A percentile compares a stretch with the other conserved stretches of the same genome.
Conservation (phyloP, 164 flowering plant genomes). For the Tetracentron sinense region DNA sequence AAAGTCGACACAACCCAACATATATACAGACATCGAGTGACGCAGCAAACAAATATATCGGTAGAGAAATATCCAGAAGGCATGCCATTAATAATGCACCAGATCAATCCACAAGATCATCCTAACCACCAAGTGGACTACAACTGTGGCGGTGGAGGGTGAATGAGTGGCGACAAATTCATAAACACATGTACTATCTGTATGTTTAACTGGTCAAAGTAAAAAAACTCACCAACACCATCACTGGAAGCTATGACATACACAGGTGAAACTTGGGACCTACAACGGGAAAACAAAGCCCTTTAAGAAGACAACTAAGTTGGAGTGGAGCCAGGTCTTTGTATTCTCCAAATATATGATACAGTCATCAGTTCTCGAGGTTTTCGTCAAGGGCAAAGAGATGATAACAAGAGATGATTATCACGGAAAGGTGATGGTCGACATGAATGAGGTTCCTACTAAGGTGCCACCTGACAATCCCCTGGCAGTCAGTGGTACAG, state of each 20-base stretch:
- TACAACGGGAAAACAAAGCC: slow-evolving; percentile 71
- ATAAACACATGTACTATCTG: slow-evolving; percentile 70
- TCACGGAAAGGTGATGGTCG: slow-evolving; percentile 61
- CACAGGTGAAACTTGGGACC: slow-evolving; percentile 76
- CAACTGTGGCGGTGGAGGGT: slow-evolving; percentile 50
- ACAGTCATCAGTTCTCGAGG: slow-evolving; percentile 58
- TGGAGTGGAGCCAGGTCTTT: slow-evolving; percentile 76
- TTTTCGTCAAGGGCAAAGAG: slow-evolving; percentile 51
- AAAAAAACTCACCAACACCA: slow-evolving; percentile 54
- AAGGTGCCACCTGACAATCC: slow-evolving; percentile 94
- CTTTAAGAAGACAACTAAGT: slow-evolving; percentile 64
- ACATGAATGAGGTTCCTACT: slow-evolving; percentile 74
- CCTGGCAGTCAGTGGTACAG: slow-evolving; percentile 91
- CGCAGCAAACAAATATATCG: slow-evolving; percentile 19
- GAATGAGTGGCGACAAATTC: slow-evolving; percentile 59
- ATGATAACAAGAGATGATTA: slow-evolving; percentile 70
- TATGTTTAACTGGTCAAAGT: slow-evolving; percentile 81
- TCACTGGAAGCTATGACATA: slow-evolving; percentile 63
- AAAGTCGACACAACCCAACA: slow-evolving; percentile 17
- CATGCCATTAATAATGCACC: slow-evolving; percentile 26
- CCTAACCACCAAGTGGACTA: slow-evolving; percentile 52
- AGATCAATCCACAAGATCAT: slow-evolving; percentile 28
- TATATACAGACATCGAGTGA: slow-evolving; percentile 19
- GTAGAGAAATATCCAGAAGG: slow-evolving; percentile 17
- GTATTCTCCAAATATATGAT: slow-evolving; percentile 72